A percentile compares a stretch with the other conserved stretches of the same genome.
phyloP scores from a whole-genome alignment of 2,329 filamentous ascomycete genomes.

The Aaosphaeria arxii region DNA sequence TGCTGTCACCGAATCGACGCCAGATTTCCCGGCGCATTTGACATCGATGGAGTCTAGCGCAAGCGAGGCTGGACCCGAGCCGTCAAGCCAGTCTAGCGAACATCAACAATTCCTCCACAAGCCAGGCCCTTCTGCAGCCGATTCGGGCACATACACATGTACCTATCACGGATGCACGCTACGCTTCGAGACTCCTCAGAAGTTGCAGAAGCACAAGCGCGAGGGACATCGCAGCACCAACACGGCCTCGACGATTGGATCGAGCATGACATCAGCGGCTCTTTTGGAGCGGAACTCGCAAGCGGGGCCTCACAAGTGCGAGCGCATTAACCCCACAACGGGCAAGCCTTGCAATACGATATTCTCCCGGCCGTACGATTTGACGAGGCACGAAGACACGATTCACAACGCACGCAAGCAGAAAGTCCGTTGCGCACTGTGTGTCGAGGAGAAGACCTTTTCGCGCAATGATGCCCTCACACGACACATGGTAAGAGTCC shows the following conservation, averaged over 20 bases:
- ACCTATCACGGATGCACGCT: conserved; percentile 88
- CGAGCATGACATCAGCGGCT: conserved; percentile 52
- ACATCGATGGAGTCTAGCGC: conserved; percentile 61
- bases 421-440: conserved; percentile 89
- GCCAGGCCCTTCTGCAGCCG: conserved; percentile 66
- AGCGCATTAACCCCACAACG: conserved; percentile 89
- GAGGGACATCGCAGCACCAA: conserved; percentile 72
- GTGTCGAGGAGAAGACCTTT: conserved; percentile 95
- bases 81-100: conserved; percentile 42
- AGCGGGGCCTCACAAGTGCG: conserved; percentile 88
- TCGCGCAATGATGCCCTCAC: conserved; percentile 93
- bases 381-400: conserved; percentile 94
- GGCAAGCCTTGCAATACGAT: conserved; percentile 92
- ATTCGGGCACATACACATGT: conserved; percentile 90
- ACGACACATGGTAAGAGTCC: conserved; percentile 65
- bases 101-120: conserved; percentile 36
- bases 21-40: conserved; percentile 58
- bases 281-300: conserved; percentile 72
- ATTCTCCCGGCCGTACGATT: conserved; percentile 93
- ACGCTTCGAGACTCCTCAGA: conserved; percentile 82
- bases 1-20: conserved; percentile 41
- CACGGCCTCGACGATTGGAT: conserved; percentile 1
- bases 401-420: conserved; percentile 94
- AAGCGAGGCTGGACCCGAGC: conserved; percentile 49
- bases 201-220: conserved; percentile 92